phyloP scores from a whole-genome alignment of 2,329 filamentous ascomycete genomes.

The Fusarium pseudoanthophilum region DNA sequence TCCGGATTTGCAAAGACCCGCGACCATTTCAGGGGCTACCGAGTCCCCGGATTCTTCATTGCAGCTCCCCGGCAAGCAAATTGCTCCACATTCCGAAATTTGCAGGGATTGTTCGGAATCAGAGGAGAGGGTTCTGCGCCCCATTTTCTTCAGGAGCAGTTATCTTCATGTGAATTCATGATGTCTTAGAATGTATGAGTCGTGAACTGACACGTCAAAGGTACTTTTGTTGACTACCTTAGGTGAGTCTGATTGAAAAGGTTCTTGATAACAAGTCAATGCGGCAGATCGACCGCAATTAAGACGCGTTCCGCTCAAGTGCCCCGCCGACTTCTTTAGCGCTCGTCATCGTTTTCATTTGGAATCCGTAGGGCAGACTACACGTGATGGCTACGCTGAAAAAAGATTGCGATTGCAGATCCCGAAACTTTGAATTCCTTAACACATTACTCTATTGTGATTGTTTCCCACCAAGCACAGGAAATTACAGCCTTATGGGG shows the following conservation, averaged over 20 bases:
- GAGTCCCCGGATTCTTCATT: background rate
- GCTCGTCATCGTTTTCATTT: background rate
- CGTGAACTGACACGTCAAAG: background rate
- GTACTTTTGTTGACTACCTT: background rate
- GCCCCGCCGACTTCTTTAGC: background rate
- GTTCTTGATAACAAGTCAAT: background rate
- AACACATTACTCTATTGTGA: background rate
- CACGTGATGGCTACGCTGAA: background rate
- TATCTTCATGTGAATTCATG: fast-evolving
- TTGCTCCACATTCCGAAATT: background rate
- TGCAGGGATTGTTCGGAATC: background rate
- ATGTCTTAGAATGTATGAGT: background rate
- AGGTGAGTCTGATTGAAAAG: background rate
- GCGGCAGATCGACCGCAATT: background rate
- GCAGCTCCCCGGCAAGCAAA: background rate
- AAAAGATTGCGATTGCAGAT: background rate
- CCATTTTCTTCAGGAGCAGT: background rate
- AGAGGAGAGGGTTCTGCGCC: background rate
- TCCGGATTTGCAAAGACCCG: background rate
- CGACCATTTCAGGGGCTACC: background rate
- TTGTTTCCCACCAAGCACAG: too few species aligned
- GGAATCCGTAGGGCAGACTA: background rate
- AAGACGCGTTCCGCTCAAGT: background rate
- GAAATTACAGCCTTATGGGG: background rate
- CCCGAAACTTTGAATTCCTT: background rate